These are phyloP conservation scores for Lodderomyces parapsilosis DNA, from an alignment of 1,139 yeast species.

Conservation along the genomic window DNA sequence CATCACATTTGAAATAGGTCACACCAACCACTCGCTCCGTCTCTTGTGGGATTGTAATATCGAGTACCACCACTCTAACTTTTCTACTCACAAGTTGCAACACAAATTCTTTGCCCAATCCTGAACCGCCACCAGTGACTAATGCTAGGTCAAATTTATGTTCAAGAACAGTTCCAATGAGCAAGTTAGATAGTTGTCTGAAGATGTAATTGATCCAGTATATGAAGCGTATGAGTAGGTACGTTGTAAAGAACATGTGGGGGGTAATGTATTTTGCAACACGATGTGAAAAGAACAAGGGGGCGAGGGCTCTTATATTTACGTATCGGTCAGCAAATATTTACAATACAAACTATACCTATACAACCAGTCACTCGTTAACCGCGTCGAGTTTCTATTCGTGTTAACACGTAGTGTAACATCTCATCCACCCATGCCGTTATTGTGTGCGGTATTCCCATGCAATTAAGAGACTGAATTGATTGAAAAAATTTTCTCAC, in stretches of 20 bases:
- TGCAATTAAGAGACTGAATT: not conserved
- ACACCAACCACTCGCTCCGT: slow-evolving; percentile 40
- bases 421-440: too few species aligned
- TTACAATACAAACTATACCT: too few species aligned
- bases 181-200: slow-evolving; percentile 29
- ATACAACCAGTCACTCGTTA: too few species aligned
- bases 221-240: slow-evolving; percentile 7
- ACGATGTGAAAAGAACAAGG: too few species aligned
- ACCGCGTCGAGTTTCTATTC: too few species aligned
- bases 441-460: not conserved
- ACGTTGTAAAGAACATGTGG: slow-evolving; percentile 5
- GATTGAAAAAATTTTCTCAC: not conserved
- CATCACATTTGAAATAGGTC: slow-evolving; percentile 65
- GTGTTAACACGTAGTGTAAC: too few species aligned
- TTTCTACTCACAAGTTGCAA: slow-evolving; percentile 36
- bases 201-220: slow-evolving; percentile 28
- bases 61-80: slow-evolving; percentile 62
- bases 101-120: slow-evolving; percentile 71
- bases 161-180: slow-evolving; percentile 54
- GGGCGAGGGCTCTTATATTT: too few species aligned
- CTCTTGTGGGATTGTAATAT: slow-evolving; percentile 44
- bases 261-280: not conserved
- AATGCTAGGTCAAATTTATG: slow-evolving; percentile 56
- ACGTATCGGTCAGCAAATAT: too few species aligned
- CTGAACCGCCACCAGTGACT: slow-evolving; percentile 82